A percentile compares a stretch with the other conserved stretches of the same genome.
Evolutionary conservation across 257 asterid species (phyloP).

Genomic region (Prunella vulgaris): DNA sequence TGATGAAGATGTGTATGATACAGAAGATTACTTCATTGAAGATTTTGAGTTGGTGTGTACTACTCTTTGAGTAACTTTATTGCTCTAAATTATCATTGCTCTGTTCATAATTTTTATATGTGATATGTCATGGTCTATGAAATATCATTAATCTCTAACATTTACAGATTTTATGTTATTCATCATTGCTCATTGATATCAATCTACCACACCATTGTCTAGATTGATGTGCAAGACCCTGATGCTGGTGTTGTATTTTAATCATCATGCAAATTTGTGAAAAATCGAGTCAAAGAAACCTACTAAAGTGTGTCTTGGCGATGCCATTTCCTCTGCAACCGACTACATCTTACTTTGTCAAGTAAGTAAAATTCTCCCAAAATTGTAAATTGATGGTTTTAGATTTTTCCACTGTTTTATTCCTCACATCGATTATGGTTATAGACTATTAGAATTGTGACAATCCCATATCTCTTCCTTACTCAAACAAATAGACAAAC

Average conservation of each 20-base stretch:
- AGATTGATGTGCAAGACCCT: slow-evolving; percentile 84
- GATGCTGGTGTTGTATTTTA: slow-evolving; percentile 65
- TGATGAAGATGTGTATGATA: neutral
- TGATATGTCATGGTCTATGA: neutral
- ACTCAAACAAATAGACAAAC: no score
- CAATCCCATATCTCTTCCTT: no score
- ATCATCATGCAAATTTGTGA: slow-evolving; percentile 65
- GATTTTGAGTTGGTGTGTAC: neutral
- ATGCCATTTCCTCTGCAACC: slow-evolving; percentile 26
- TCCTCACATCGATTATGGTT: neutral
- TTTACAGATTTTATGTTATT: slow-evolving; percentile 2
- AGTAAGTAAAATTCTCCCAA: neutral
- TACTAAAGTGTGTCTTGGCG: slow-evolving; percentile 32
- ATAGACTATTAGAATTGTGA: neutral
- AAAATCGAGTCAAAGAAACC: no score
- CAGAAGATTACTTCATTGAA: neutral
- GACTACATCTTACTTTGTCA: neutral
- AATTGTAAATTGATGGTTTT: no score
- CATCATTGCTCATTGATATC: slow-evolving; percentile 20
- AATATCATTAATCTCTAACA: neutral
- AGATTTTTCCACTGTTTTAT: neutral
- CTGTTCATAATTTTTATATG: neutral
- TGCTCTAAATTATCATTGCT: neutral
- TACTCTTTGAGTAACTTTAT: neutral
- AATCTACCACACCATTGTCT: slow-evolving; percentile 18